These are phyloP conservation scores for Quercus aquifolioides DNA, from an alignment of 306 rosid genomes.

Conservation along the genomic window DNA sequence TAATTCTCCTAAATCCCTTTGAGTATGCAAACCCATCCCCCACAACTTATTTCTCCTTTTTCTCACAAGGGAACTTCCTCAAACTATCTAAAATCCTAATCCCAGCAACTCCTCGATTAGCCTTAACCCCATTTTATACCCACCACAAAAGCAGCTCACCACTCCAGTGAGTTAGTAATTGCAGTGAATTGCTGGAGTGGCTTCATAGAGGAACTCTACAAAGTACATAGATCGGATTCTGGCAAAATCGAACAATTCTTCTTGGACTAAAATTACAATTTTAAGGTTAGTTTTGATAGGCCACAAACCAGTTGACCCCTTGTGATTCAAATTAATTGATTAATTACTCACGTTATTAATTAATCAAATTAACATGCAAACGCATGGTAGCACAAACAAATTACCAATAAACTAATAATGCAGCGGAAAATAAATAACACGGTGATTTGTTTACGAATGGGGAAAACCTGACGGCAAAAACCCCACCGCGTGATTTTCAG, in stretches of 20 bases:
- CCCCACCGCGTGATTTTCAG: no score
- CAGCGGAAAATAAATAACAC: no score
- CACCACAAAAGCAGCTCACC: conserved; percentile 23
- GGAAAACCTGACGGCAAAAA: no score
- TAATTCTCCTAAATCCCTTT: conserved; percentile 30
- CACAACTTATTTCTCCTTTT: conserved; percentile 26
- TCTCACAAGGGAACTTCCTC: conserved; percentile 48
- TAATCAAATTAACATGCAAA: no score
- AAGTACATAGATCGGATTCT: conserved; percentile 49
- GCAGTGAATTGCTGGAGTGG: conserved; percentile 58
- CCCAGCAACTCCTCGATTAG: conserved; percentile 55
- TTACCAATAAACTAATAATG: no score
- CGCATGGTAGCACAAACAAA: no score
- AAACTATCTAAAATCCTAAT: conserved; percentile 50
- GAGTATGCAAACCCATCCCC: conserved; percentile 31
- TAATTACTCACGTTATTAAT: no score
- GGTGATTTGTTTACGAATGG: no score
- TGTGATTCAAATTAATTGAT: no score
- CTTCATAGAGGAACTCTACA: conserved; percentile 66
- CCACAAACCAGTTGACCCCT: no score
- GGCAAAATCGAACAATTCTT: conserved; percentile 48
- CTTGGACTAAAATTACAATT: conserved; percentile 57
- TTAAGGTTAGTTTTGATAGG: conserved; percentile 57
- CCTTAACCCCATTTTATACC: conserved; percentile 32
- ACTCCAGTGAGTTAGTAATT: conserved; percentile 51